Conservation (phyloP, 2,329 filamentous ascomycete genomes). For the Colletotrichum sp. region DNA sequence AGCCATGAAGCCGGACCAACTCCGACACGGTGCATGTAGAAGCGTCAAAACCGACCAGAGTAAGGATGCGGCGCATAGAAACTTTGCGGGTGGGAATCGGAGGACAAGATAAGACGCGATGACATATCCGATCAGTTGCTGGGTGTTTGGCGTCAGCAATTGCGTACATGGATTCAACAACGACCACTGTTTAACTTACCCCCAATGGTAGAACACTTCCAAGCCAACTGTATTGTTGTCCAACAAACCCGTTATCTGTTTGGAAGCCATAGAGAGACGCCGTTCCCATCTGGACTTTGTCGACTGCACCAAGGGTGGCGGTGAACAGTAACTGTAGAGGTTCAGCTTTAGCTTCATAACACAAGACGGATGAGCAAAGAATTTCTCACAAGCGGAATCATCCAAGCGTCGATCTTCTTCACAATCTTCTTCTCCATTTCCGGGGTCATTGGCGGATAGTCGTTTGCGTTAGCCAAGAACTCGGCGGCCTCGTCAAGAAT, state of each 20-base stretch:
- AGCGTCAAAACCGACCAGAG: background rate
- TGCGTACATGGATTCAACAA: background rate
- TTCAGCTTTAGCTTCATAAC: background rate
- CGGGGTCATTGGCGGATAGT: background rate
- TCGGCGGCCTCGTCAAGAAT: background rate
- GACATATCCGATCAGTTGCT: background rate
- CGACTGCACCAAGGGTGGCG: conserved; percentile 18
- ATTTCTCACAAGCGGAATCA: background rate
- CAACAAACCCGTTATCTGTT: conserved; percentile 19
- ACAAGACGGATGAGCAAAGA: background rate
- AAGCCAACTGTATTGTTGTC: background rate
- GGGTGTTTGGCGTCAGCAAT: fast-evolving
- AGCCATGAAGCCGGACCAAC: background rate
- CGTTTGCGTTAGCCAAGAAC: background rate
- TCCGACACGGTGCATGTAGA: background rate
- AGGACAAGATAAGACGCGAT: background rate
- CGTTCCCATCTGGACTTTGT: conserved; percentile 34
- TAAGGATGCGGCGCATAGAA: background rate
- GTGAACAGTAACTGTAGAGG: background rate
- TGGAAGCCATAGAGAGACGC: conserved; percentile 27
- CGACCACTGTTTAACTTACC: fast-evolving
- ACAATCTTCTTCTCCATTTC: background rate
- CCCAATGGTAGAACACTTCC: background rate
- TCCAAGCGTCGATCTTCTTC: background rate
- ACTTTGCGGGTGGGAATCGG: background rate